A percentile compares a stretch with the other conserved stretches of the same genome.
Conservation (phyloP, 2,329 filamentous ascomycete species). For the Fusarium hainanense region DNA sequence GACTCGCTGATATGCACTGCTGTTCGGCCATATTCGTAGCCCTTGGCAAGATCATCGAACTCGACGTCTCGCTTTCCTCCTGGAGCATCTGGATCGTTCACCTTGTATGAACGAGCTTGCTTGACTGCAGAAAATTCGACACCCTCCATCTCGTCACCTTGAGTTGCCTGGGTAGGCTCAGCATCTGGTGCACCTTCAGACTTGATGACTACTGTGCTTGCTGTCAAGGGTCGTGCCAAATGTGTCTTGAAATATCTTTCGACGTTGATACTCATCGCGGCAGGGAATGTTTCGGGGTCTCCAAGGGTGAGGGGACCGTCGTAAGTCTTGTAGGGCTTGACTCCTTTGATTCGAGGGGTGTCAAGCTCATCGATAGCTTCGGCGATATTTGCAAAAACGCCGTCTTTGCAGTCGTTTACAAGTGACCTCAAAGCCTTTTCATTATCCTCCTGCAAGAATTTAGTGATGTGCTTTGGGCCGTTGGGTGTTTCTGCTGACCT, state of each 20-base stretch:
- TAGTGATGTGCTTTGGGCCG: neutral
- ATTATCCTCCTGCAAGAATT: constrained; percentile 63
- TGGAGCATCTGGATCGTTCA: constrained; percentile 78
- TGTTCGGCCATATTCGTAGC: constrained; percentile 92
- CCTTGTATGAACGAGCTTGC: constrained; percentile 80
- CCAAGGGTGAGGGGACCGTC: constrained; percentile 85
- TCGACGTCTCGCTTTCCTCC: constrained; percentile 86
- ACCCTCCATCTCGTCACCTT: constrained; percentile 61
- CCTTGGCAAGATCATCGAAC: constrained; percentile 86
- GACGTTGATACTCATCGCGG: constrained; percentile 83
- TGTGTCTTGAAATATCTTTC: constrained; percentile 92
- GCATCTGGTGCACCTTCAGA: constrained; percentile 59
- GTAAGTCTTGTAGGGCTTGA: constrained; percentile 81
- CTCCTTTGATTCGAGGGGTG: constrained; percentile 78
- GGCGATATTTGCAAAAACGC: constrained; percentile 83
- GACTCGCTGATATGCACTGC: constrained; percentile 89
- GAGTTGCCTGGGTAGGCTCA: constrained; percentile 64
- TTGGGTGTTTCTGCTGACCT: constrained; percentile 62
- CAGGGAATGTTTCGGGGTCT: constrained; percentile 76
- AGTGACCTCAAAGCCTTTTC: constrained; percentile 75
- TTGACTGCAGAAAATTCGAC: constrained; percentile 76
- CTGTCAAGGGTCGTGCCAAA: constrained; percentile 76
- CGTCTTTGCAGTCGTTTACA: constrained; percentile 73
- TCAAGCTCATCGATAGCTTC: constrained; percentile 85
- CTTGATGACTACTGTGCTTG: constrained; percentile 78